phyloP scores from a whole-genome alignment of 2,329 filamentous ascomycete species.

The Diplodia intermedia region DNA sequence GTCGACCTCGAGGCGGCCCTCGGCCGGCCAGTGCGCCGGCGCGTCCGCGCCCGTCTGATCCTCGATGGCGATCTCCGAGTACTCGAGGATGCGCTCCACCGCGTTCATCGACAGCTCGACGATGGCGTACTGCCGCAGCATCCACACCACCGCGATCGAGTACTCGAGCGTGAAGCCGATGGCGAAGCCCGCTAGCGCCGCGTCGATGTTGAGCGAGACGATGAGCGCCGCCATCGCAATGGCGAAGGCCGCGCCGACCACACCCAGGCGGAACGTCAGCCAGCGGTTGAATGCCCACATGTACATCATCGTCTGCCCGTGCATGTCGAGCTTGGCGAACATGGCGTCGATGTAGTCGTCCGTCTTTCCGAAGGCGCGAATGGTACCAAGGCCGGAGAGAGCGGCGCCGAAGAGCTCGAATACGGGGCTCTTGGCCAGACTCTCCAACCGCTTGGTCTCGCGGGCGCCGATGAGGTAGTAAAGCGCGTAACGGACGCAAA shows the following conservation, averaged over 20 bases:
- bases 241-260: constrained; percentile 73
- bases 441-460: constrained; percentile 79
- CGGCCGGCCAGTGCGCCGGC: constrained; percentile 76
- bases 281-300: constrained; percentile 77
- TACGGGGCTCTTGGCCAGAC: constrained; percentile 76
- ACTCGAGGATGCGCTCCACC: constrained; percentile 77
- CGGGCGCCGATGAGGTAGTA: constrained; percentile 74
- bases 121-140: constrained; percentile 71
- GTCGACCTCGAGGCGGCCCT: constrained; percentile 75
- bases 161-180: constrained; percentile 77
- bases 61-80: constrained; percentile 69
- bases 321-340: constrained; percentile 72
- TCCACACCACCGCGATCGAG: constrained; percentile 66
- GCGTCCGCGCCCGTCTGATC: constrained; percentile 59
- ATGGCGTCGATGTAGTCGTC: constrained; percentile 68
- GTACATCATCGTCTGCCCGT: constrained; percentile 70
- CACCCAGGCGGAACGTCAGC: constrained; percentile 75
- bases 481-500: constrained; percentile 65
- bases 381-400: constrained; percentile 74
- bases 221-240: constrained; percentile 70
- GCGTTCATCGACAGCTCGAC: constrained; percentile 79
- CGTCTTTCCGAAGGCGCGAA: constrained; percentile 75
- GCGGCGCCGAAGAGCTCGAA: constrained; percentile 81
- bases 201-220: constrained; percentile 67
- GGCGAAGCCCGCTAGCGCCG: constrained; percentile 76